Base-by-base conservation (phyloP, 495 filamentous ascomycete species). In the Penicillium bialowiezense region DNA sequence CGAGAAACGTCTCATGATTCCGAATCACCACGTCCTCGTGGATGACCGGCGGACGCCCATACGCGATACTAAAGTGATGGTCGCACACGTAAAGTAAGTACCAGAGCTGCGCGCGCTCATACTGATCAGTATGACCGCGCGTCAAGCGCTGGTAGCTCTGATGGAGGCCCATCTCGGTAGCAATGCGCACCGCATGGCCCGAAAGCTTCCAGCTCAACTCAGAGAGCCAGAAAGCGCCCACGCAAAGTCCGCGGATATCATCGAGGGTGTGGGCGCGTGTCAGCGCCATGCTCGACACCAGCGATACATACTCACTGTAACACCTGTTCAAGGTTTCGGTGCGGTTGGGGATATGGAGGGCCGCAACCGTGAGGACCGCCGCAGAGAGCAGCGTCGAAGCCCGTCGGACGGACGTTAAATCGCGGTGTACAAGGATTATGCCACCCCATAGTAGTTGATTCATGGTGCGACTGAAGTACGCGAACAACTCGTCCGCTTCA, bases 361-460 rank as follows among this genome's bases (percentile, higher is more conserved):
- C 77, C 6, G 76, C 74, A 17, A 81, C 76, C 10, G 77, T 76
- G 24, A 77, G 59, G 10, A 81, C 73, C 3, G 74, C 74, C n/a
- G 71, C 71, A 1, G 72, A 72, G 5, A 81, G 68, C 7, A 78
- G 52, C 1, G 76, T 71, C 13, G 76, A 79, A 23, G 71, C 68
- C 20, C 72, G 68, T 15, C 77, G 73, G 14, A 80, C 70, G 5
- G 72, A 72, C 8, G 68, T 74, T 18, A 80, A 60, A 52, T 74
- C 70, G 13, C 67, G 65, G 44, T 78, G 74, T 12, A 77, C 71
- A 10, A 83, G 62, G 21, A 77, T 77, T 42, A 83, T 78, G 10
- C 75, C 76, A 40, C 75, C 76, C 75, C 78, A 83, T 33, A 83
- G 70, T 32, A 79, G 72, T 48, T 78, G 73, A 37, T 77, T 77